A percentile compares a stretch with the other conserved stretches of the same genome.
These are phyloP conservation scores for Plantago ovata DNA, from an alignment of 257 asterid genomes.

Conservation along the genomic window DNA sequence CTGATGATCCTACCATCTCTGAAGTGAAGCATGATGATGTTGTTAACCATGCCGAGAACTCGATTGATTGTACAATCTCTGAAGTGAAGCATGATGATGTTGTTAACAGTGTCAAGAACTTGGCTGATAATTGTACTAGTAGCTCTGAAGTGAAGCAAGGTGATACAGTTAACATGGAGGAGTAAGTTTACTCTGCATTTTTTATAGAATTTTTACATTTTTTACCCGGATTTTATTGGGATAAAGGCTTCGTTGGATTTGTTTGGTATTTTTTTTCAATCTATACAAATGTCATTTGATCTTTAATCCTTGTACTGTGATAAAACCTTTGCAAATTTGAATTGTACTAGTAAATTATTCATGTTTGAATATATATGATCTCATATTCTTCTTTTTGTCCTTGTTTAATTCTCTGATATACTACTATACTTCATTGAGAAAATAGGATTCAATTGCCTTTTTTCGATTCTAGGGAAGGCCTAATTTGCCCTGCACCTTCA, in stretches of 20 bases:
- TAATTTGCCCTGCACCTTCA: too few relatives aligned
- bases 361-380: neutral
- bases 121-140: slow-evolving; percentile 8
- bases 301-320: neutral
- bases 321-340: neutral
- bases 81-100: slow-evolving; percentile 2
- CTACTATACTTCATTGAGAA: too few relatives aligned
- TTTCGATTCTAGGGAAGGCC: too few relatives aligned
- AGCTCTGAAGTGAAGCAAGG: slow-evolving; percentile 13
- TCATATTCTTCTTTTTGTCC: too few relatives aligned
- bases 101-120: neutral
- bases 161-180: slow-evolving; percentile 20
- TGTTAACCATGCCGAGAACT: neutral
- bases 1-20: neutral
- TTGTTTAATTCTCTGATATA: too few relatives aligned
- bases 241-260: too few relatives aligned
- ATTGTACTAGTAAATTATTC: neutral
- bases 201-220: too few relatives aligned
- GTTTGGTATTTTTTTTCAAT: too few relatives aligned
- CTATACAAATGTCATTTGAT: too few relatives aligned
- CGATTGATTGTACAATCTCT: slow-evolving; percentile 2
- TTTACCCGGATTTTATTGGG: too few relatives aligned
- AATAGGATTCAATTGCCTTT: too few relatives aligned
- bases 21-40: too few relatives aligned
- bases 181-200: slow-evolving; percentile 24